Evolutionary conservation across 768 basidiomycete genomes (phyloP).

Genomic region (Rhodotorula babjevae): DNA sequence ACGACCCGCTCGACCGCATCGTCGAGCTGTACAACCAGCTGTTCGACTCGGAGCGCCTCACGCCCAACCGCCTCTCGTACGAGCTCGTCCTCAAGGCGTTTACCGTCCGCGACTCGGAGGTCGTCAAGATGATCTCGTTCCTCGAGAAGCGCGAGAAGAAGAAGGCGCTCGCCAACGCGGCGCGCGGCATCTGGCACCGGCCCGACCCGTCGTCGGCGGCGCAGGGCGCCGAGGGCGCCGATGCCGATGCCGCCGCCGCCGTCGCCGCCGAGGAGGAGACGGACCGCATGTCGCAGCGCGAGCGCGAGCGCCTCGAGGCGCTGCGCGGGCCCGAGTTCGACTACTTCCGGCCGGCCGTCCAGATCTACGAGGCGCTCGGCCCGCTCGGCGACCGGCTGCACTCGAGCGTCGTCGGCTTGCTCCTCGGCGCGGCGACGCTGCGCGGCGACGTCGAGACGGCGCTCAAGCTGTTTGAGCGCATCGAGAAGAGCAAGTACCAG

Average conservation of each 20-base stretch:
- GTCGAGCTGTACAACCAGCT: constrained; percentile 69
- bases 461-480: constrained; percentile 26
- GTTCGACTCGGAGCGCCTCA: constrained; percentile 55
- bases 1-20: constrained; percentile 58
- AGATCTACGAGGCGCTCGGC: constrained; percentile 36
- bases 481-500: constrained; percentile 25
- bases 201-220: background rate
- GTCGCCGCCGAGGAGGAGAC: background rate
- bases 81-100: constrained; percentile 59
- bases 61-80: constrained; percentile 65
- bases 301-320: constrained; percentile 1
- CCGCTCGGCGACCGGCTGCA: constrained; percentile 18
- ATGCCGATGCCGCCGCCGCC: too few relatives aligned
- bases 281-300: background rate
- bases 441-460: constrained; percentile 33
- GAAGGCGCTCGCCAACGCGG: constrained; percentile 8
- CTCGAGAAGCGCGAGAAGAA: constrained; percentile 26
- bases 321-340: constrained; percentile 16
- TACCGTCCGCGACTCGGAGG: constrained; percentile 64
- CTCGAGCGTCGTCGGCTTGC: background rate
- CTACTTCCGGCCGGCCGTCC: constrained; percentile 20
- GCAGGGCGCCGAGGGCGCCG: background rate
- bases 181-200: constrained; percentile 5
- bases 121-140: constrained; percentile 51
- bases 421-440: constrained; percentile 9